These are phyloP conservation scores for Immersiella caudata DNA, from an alignment of 495 filamentous ascomycete species.

Conservation along the genomic window DNA sequence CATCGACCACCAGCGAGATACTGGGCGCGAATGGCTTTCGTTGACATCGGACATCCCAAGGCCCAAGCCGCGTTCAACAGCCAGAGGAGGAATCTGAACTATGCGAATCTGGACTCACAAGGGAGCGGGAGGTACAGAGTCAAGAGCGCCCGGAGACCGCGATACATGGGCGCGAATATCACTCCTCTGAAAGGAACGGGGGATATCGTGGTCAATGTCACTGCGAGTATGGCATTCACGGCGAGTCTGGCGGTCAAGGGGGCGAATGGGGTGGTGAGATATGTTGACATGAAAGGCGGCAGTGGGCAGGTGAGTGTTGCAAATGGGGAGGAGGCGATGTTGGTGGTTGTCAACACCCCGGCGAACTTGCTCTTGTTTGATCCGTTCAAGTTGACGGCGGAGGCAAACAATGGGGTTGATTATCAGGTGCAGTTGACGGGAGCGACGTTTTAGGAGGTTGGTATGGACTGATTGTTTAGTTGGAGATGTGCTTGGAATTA, in stretches of 20 bases:
- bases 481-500: too few species aligned
- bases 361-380: constrained; percentile 43
- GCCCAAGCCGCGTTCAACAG: constrained; percentile 37
- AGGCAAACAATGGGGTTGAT: constrained; percentile 43
- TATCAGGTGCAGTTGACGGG: constrained; percentile 45
- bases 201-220: constrained; percentile 36
- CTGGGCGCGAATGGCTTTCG: constrained; percentile 53
- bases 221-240: constrained; percentile 35
- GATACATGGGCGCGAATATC: constrained; percentile 53
- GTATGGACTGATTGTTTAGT: too few species aligned
- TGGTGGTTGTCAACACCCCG: constrained; percentile 51
- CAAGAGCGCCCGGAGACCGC: constrained; percentile 44
- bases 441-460: constrained; percentile 27
- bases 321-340: constrained; percentile 43
- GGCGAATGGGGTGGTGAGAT: constrained; percentile 35
- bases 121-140: constrained; percentile 45
- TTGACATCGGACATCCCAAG: constrained; percentile 48
- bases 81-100: constrained; percentile 39
- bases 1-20: too few species aligned
- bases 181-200: constrained; percentile 43
- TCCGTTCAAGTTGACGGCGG: constrained; percentile 44
- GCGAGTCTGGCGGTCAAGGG: constrained; percentile 40
- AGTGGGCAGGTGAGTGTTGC: constrained; percentile 33
- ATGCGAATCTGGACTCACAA: constrained; percentile 45
- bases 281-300: constrained; percentile 32